A percentile compares a stretch with the other conserved stretches of the same genome.
These are phyloP conservation scores for Juglanconis oblonga DNA, from an alignment of 2,329 filamentous ascomycete genomes.

Conservation along the genomic window DNA sequence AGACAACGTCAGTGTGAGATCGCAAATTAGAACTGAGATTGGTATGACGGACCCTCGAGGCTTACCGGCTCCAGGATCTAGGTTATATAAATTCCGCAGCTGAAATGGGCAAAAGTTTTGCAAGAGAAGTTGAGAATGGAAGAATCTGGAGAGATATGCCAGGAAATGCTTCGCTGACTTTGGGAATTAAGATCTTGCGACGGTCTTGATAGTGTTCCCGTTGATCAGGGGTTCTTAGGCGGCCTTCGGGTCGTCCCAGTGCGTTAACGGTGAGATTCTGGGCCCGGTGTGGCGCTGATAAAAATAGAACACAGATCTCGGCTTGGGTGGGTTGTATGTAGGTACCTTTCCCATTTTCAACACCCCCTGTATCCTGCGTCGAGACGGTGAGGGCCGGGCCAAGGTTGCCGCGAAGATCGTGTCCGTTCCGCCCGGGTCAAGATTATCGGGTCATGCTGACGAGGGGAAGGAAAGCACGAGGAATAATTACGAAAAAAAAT, in stretches of 20 bases:
- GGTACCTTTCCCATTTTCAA: background rate
- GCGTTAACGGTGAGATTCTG: background rate
- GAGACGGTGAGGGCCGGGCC: background rate
- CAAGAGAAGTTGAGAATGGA: too few relatives aligned
- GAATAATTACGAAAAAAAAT: too few relatives aligned
- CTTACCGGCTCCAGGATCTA: too few relatives aligned
- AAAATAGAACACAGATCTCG: constrained; percentile 2
- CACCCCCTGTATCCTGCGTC: background rate
- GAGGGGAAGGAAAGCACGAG: too few relatives aligned
- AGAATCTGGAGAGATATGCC: background rate
- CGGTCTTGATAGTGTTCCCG: constrained; percentile 1
- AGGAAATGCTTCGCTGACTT: background rate
- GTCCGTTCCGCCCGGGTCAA: background rate
- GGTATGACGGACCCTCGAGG: too few relatives aligned
- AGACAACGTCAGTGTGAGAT: too few relatives aligned
- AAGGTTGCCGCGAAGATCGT: background rate
- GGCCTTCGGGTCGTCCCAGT: constrained; percentile 3
- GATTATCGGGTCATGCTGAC: too few relatives aligned
- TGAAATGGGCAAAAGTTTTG: too few relatives aligned
- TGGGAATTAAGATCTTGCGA: constrained; percentile 1
- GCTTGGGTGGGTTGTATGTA: background rate
- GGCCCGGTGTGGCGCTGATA: background rate
- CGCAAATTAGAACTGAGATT: too few relatives aligned
- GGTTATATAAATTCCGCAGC: too few relatives aligned
- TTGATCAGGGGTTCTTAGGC: background rate